phyloP scores from a whole-genome alignment of 768 basidiomycete species.

The Tylopilus balloui region DNA sequence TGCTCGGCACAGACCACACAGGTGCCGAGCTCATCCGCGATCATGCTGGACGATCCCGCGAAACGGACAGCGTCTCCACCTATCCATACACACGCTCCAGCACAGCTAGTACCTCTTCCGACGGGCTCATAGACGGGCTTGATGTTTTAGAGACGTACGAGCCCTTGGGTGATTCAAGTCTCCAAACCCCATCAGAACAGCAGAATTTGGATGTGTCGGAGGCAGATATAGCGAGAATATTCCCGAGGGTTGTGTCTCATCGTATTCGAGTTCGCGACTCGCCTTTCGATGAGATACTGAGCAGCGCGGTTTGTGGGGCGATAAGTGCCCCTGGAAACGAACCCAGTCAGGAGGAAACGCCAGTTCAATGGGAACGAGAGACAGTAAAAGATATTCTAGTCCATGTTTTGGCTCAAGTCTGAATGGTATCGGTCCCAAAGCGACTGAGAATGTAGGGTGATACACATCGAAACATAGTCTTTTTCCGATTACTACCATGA shows the following conservation, averaged over 20 bases:
- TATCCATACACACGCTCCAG: conserved; percentile 17
- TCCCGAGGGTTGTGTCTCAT: conserved; percentile 71
- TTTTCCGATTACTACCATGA: conserved; percentile 28
- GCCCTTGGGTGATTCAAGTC: not conserved
- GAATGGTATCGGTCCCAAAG: conserved; percentile 2
- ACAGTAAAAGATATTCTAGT: conserved; percentile 69
- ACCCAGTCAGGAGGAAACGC: conserved; percentile 11
- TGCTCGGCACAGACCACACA: conserved; percentile 57
- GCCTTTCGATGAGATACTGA: conserved; percentile 65
- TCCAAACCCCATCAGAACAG: conserved; percentile 14
- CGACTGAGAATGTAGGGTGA: not conserved
- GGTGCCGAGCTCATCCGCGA: conserved; percentile 53
- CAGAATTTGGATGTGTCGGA: conserved; percentile 59
- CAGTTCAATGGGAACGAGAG: conserved; percentile 36
- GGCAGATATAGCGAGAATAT: conserved; percentile 68
- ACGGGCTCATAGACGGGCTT: conserved; percentile 16
- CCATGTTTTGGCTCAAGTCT: conserved; percentile 50
- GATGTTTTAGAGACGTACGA: conserved; percentile 14
- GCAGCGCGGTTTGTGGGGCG: conserved; percentile 59
- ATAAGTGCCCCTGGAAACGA: conserved; percentile 21
- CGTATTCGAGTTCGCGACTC: conserved; percentile 67
- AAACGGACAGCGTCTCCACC: conserved; percentile 17
- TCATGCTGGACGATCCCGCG: conserved; percentile 19
- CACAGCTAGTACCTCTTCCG: conserved; percentile 20
- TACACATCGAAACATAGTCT: too few relatives aligned